Base-by-base conservation (phyloP, 768 basidiomycete species). In the Rhodotorula taiwanensis region DNA sequence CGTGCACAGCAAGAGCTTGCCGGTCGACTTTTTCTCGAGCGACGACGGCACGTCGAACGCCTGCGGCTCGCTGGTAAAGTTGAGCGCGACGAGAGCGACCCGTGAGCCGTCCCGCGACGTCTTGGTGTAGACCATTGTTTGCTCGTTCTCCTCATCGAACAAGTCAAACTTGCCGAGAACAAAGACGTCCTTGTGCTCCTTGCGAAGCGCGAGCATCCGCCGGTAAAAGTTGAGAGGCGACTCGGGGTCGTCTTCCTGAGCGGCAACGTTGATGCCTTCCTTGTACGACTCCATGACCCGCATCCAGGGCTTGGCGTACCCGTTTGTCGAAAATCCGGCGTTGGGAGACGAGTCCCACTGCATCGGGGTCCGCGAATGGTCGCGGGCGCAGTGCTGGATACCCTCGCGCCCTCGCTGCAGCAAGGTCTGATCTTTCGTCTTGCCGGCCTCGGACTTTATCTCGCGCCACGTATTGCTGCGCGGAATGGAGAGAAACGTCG, bases 341-440 rank as follows among this genome's bases (percentile, higher is more conserved):
- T 64, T 54, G 39, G 41, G 31, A 4, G 52, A 16, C 2, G 39
- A 36, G 49, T 55, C 62, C 70, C 67, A 72, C 56, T 62, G 60
- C 58, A 88, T 82, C 0, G 87, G 86, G 10, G 82, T 80, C 2
- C 87, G 79, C 14, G 83, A 80, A 73, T 88, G 85, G 71, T 88
- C 87, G 41, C 88, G 79, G 3, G 71, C 62, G 15, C 56, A 60
- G 45, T 59, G 60, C 44, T 62, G 63, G 33, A 70, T 60, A 10
- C 63, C 66, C 10, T 39, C 58, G n/a, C 28, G 45, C 9, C 57
- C 64, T 11, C 25, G 49, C 27, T 65, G 58, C 44, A 55, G 33
- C 30, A 67, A 34, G 14, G 30, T 28, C 8, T 47, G 43, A 21
- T 60, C 45, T 18, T 56, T 39, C 14, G 16, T 20, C 13, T 16